Evolutionary conservation across 306 rosid genomes (phyloP).

Genomic region (Begonia fuchsioides): DNA sequence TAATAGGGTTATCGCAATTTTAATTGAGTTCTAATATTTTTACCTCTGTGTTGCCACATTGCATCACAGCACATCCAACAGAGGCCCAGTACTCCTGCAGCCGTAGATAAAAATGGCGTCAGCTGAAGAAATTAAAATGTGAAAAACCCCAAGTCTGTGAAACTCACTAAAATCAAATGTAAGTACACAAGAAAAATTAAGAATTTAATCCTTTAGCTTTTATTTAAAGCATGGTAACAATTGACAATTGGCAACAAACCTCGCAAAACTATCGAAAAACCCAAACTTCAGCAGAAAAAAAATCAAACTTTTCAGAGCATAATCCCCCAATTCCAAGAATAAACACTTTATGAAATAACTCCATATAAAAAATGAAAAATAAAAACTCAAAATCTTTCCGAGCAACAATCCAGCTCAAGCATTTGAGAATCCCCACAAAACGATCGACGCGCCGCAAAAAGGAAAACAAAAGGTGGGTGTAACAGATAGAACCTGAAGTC

Average conservation of each 20-base stretch:
- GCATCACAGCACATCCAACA: constrained; percentile 95
- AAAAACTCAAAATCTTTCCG: not conserved
- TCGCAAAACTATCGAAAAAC: no score
- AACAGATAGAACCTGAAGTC: constrained; percentile 59
- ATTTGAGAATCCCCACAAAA: not conserved
- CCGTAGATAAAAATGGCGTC: constrained; percentile 5
- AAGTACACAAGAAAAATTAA: no score
- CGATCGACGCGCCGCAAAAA: not conserved
- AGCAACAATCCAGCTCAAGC: not conserved
- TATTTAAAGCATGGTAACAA: no score
- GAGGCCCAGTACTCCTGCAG: constrained; percentile 94
- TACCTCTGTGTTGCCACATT: constrained; percentile 99
- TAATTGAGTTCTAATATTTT: constrained; percentile 1
- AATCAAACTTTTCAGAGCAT: not conserved
- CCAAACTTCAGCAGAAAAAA: no score
- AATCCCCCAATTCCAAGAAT: not conserved
- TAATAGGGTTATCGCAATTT: no score
- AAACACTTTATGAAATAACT: not conserved
- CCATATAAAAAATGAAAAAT: not conserved
- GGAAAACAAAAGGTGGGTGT: not conserved
- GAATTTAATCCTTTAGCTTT: no score
- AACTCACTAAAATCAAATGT: not conserved
- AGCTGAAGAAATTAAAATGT: not conserved
- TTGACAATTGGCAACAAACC: no score
- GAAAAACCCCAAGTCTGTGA: not conserved